A percentile compares a stretch with the other conserved stretches of the same genome.
phyloP scores from a whole-genome alignment of 257 asterid genomes.

The Buddleja alternifolia region DNA sequence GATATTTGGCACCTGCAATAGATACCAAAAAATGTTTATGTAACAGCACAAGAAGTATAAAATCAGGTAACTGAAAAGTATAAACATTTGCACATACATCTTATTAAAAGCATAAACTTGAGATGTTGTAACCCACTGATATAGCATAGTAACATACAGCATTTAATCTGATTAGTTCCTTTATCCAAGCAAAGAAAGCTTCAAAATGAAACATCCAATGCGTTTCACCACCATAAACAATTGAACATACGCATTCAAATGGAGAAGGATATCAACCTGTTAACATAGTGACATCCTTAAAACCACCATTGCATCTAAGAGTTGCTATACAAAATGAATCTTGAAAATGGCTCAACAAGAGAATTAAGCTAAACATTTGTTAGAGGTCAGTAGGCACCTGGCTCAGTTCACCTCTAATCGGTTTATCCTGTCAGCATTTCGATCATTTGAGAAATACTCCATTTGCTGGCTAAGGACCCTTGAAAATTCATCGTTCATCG shows the following conservation, averaged over 20 bases:
- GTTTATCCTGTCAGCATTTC: conserved; percentile 96
- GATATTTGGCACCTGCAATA: conserved; percentile 81
- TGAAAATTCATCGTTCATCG: conserved; percentile 97
- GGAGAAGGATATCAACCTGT: conserved; percentile 11
- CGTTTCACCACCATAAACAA: conserved; percentile 23
- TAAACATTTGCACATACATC: conserved; percentile 1
- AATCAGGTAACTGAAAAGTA: neutral
- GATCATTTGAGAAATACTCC: conserved; percentile 90
- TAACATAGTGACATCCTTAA: conserved; percentile 17
- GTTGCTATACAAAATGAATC: conserved; percentile 12
- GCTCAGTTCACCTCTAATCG: conserved; percentile 97
- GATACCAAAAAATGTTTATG: conserved; percentile 10
- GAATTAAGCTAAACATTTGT: conserved; percentile 6
- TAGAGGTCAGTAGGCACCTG: conserved; percentile 58
- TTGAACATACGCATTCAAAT: neutral
- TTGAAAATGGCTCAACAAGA: conserved; percentile 14
- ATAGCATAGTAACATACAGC: conserved; percentile 7
- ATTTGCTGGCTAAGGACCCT: conserved; percentile 95
- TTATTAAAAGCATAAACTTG: neutral
- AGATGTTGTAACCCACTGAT: neutral
- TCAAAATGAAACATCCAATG: conserved; percentile 5
- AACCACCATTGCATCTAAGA: conserved; percentile 6
- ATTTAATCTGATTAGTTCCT: conserved; percentile 21
- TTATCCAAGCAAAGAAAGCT: conserved; percentile 15
- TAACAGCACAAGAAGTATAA: conserved; percentile 22